Conservation (phyloP, 306 rosid species). For the Biancaea sappan region DNA sequence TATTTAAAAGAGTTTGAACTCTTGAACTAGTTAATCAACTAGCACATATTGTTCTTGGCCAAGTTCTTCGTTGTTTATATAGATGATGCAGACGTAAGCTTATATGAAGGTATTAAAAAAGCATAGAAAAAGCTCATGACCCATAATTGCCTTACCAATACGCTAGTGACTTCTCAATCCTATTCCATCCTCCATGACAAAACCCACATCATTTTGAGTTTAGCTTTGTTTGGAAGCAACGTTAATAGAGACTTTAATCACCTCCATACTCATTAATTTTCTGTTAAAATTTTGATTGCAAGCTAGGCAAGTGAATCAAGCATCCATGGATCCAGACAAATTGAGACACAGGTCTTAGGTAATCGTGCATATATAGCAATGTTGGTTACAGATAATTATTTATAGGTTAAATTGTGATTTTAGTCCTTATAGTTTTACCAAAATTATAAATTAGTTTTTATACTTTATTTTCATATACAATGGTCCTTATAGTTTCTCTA, state of each 20-base stretch:
- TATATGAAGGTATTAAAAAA: slow-evolving; percentile 7
- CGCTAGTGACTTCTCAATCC: slow-evolving; percentile 40
- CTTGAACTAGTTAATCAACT: background rate
- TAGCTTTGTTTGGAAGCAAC: slow-evolving; percentile 34
- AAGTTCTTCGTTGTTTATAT: background rate
- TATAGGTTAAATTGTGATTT: no score
- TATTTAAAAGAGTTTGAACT: no score
- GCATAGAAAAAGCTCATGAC: slow-evolving; percentile 40
- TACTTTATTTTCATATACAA: no score
- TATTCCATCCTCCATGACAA: slow-evolving; percentile 38
- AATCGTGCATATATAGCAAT: background rate
- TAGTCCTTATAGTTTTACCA: no score
- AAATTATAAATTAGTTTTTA: no score
- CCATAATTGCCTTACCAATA: slow-evolving; percentile 54
- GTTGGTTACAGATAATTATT: no score
- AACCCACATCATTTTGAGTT: slow-evolving; percentile 20
- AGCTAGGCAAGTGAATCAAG: background rate
- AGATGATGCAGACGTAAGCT: slow-evolving; percentile 16
- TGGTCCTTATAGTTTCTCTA: no score
- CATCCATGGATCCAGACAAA: background rate
- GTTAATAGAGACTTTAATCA: slow-evolving; percentile 17
- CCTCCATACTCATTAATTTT: slow-evolving; percentile 3
- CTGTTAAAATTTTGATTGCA: slow-evolving; percentile 10
- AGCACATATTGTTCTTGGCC: background rate
- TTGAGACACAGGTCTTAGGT: background rate